Base-by-base conservation (phyloP, 2,329 filamentous ascomycete species). In the Fusarium sp. region DNA sequence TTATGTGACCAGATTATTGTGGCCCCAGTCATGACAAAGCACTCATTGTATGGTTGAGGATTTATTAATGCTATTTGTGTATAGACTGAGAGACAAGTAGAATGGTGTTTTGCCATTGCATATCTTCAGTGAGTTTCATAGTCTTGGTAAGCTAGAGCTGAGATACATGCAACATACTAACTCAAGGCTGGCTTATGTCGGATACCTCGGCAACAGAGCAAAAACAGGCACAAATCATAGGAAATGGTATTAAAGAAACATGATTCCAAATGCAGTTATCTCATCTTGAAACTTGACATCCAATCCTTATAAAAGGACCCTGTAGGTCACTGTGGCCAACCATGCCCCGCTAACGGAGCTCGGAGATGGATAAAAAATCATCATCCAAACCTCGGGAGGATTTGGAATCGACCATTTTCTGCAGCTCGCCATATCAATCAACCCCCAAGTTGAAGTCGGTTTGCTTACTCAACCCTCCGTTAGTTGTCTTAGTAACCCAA, bases 391-490 rank as follows among this genome's bases (percentile, higher is more conserved):
- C 28, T 61, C 47, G 46, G 43, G 65, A 68, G 67, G 70, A 73
- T 73, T 73, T 69, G 58, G 63, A 73, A 73, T 73, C 70, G 62
- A 51, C 38, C 50, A 40, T 54, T 38, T 54, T 53, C 57, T 63
- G 62, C 68, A 62, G 65, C 64, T 62, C 42, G 43, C 36, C 43
- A 66, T 66, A 39, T 28, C 34, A 56, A 45, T 24, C 26, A 43
- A 43, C 49, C 50, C 49, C 36, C 23, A 47, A 28, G 39, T 20
- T 32, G n/a, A 46, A 50, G 50, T 39, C 40, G 34, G 28, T 46
- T 65, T 71, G 70, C 66, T 72, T 73, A 72, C 70, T 56, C 68
- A 73, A 67, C 61, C 54, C 45, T 53, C 59, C 40, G 21, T 26
- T 20, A 30, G 46, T 24, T 17, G 10, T 56, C 49, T 46, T 48